Percentiles rank a stretch among this genome's conserved stretches.
Conservation (phyloP, 192 early-diverging fungal species). For the Coemansia sp. region DNA sequence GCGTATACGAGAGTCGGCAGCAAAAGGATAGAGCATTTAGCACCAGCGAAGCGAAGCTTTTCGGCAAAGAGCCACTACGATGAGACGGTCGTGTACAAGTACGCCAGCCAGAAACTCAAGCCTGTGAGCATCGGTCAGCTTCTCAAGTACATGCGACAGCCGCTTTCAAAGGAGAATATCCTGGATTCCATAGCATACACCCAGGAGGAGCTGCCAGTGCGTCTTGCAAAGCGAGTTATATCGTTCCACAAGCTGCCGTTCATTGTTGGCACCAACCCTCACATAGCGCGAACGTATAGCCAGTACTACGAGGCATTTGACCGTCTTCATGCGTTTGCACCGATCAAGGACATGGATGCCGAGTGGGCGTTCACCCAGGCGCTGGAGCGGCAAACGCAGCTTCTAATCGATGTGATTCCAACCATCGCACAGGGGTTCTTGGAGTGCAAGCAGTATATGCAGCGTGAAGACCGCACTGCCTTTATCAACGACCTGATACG, state of each 20-base stretch:
- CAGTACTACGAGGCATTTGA: slow-evolving; percentile 82
- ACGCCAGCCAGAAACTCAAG: slow-evolving; percentile 46
- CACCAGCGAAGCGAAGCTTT: slow-evolving; percentile 2
- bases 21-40: neutral
- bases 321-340: slow-evolving; percentile 65
- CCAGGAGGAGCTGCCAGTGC: slow-evolving; percentile 81
- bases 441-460: slow-evolving; percentile 90
- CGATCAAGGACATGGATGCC: slow-evolving; percentile 57
- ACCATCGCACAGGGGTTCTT: slow-evolving; percentile 87
- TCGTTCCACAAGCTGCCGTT: slow-evolving; percentile 90
- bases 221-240: slow-evolving; percentile 82
- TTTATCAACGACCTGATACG: slow-evolving; percentile 90
- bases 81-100: slow-evolving; percentile 52
- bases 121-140: slow-evolving; percentile 80
- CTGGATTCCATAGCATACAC: slow-evolving; percentile 66
- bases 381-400: slow-evolving; percentile 71
- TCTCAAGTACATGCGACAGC: slow-evolving; percentile 70
- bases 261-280: slow-evolving; percentile 96
- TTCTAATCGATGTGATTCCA: slow-evolving; percentile 87
- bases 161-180: slow-evolving; percentile 55
- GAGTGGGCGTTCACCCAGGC: slow-evolving; percentile 69
- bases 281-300: slow-evolving; percentile 80
- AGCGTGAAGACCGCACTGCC: slow-evolving; percentile 59
- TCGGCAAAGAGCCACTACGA: slow-evolving; percentile 45
- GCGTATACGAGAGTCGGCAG: neutral